Conservation (phyloP, 2,329 filamentous ascomycete genomes). For the Davidsoniella eucalypti region DNA sequence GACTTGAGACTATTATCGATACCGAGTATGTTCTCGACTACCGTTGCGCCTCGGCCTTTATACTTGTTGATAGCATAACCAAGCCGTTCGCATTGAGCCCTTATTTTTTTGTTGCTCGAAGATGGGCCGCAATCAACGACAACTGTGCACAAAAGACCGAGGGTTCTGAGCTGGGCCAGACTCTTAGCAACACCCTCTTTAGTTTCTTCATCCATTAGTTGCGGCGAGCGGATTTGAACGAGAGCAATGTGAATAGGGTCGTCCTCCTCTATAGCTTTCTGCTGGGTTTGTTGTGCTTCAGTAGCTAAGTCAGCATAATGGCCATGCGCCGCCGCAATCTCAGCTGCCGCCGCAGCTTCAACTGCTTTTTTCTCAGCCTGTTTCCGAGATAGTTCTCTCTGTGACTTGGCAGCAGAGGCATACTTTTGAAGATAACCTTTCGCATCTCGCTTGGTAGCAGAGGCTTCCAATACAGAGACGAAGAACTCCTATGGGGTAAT, state of each 20-base stretch:
- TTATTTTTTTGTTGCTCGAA: conserved; percentile 25
- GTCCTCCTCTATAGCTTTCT: conserved; percentile 9
- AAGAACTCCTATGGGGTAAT: conserved; percentile 53
- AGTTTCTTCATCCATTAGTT: conserved; percentile 50
- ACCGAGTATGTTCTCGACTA: conserved; percentile 36
- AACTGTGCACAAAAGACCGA: conserved; percentile 69
- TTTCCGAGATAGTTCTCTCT: not conserved
- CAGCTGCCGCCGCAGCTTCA: conserved; percentile 13
- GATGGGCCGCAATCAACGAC: conserved; percentile 55
- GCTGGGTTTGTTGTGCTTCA: conserved; percentile 10
- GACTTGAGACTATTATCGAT: not conserved
- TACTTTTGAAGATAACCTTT: conserved; percentile 85
- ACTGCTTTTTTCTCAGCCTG: conserved; percentile 1
- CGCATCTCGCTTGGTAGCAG: conserved; percentile 82
- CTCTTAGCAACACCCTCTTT: conserved; percentile 67
- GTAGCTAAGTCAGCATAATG: not conserved
- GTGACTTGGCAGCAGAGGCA: conserved; percentile 19
- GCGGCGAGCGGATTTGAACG: conserved; percentile 64
- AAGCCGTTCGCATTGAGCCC: conserved; percentile 54
- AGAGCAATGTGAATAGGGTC: conserved; percentile 50
- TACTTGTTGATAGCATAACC: conserved; percentile 58
- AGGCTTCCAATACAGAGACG: conserved; percentile 70
- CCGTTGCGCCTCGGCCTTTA: conserved; percentile 49
- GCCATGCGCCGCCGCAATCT: not conserved
- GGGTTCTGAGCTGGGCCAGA: conserved; percentile 61